A percentile compares a stretch with the other conserved stretches of the same genome.
phyloP scores from a whole-genome alignment of 805 yeast genomes.

The Suhomyces kilbournensis region DNA sequence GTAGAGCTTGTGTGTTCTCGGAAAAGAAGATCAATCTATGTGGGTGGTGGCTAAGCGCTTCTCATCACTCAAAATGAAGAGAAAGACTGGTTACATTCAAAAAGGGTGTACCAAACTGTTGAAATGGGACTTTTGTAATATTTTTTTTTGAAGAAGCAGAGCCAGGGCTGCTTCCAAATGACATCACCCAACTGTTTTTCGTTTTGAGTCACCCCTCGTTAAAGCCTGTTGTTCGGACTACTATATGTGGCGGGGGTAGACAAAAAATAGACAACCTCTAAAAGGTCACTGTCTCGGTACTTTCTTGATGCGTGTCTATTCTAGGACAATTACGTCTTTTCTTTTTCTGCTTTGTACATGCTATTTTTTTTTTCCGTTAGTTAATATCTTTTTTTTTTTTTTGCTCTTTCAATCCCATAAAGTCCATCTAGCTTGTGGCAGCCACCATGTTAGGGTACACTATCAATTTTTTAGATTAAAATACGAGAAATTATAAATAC shows the following conservation, averaged over 20 bases:
- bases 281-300: neutral
- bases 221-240: neutral
- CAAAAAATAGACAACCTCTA: neutral
- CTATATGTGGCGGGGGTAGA: neutral
- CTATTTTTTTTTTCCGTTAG: neutral
- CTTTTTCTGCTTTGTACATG: neutral
- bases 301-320: neutral
- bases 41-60: neutral
- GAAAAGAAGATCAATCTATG: neutral
- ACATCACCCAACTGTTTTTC: neutral
- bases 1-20: neutral
- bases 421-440: neutral
- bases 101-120: neutral
- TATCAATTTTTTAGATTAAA: neutral
- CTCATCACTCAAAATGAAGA: neutral
- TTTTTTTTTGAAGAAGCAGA: neutral
- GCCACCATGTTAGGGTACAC: neutral
- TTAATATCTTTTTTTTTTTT: neutral
- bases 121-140: neutral
- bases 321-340: neutral
- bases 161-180: neutral
- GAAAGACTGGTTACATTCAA: neutral
- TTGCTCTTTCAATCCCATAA: neutral
- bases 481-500: neutral
- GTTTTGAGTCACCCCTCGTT: neutral